phyloP scores from a whole-genome alignment of 345 rosid species.

The Gossypioides kirkii region DNA sequence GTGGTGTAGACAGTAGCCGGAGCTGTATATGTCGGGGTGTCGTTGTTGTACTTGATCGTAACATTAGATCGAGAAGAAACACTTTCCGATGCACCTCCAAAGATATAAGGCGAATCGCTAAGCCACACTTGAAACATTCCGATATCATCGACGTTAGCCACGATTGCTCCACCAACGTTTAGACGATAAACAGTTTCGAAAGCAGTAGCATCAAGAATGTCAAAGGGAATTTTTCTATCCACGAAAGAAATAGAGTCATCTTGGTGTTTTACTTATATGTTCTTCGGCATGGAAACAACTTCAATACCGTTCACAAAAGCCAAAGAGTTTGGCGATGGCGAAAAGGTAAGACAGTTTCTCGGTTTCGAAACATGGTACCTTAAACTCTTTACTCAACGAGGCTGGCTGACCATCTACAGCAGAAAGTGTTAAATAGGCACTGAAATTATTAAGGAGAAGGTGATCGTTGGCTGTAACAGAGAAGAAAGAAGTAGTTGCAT shows the following conservation, averaged over 20 bases:
- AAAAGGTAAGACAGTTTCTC: too few species aligned
- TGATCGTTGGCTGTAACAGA: slow-evolving; percentile 14
- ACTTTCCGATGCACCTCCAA: background rate
- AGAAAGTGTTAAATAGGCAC: background rate
- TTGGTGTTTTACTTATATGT: too few species aligned
- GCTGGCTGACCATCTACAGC: background rate
- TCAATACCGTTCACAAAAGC: too few species aligned
- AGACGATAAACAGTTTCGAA: too few species aligned
- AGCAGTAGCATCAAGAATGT: background rate
- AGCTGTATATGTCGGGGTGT: slow-evolving; percentile 21
- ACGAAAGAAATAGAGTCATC: slow-evolving; percentile 9
- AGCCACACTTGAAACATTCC: slow-evolving; percentile 33
- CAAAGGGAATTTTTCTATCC: background rate
- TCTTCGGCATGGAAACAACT: too few species aligned
- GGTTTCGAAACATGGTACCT: background rate
- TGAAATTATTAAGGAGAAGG: slow-evolving; percentile 27
- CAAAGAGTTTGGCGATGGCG: too few species aligned
- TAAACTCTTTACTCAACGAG: background rate
- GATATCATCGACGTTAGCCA: slow-evolving; percentile 13
- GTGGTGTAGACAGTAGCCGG: slow-evolving; percentile 26
- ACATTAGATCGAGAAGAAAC: accelerated
- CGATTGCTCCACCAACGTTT: too few species aligned
- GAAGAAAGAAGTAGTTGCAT: slow-evolving; percentile 14
- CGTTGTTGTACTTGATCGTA: background rate
- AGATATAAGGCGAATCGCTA: slow-evolving; percentile 13